Evolutionary conservation across 1,284 basidiomycete species (phyloP).

Genomic region (Sparassis latifolia): DNA sequence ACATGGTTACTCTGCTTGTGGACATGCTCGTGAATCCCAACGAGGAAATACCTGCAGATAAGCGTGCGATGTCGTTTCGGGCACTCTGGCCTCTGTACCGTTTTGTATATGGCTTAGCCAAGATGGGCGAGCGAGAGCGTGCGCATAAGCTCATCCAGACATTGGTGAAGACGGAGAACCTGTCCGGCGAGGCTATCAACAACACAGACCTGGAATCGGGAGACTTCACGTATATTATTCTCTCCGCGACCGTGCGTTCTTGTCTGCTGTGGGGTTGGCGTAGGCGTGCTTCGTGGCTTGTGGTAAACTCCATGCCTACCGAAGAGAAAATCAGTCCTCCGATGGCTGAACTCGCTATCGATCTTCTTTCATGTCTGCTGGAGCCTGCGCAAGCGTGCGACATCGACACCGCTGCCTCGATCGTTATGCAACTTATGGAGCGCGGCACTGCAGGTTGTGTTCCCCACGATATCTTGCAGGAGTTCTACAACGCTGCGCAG

Average conservation of each 20-base stretch:
- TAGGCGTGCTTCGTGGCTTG: slow-evolving; percentile 30
- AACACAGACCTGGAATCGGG: slow-evolving; percentile 23
- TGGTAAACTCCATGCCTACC: slow-evolving; percentile 15
- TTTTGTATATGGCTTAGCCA: slow-evolving; percentile 11
- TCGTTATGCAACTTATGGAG: slow-evolving; percentile 11
- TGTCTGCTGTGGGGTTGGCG: slow-evolving; percentile 46
- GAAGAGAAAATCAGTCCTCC: slow-evolving; percentile 3
- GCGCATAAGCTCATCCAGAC: slow-evolving; percentile 17
- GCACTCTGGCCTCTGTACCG: slow-evolving; percentile 14
- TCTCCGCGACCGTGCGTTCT: slow-evolving; percentile 38
- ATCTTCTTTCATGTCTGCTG: slow-evolving; percentile 13
- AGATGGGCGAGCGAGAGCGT: slow-evolving; percentile 5
- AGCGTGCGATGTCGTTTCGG: not conserved
- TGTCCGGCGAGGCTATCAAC: slow-evolving; percentile 36
- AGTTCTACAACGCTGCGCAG: slow-evolving; percentile 22
- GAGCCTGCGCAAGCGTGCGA: slow-evolving; percentile 12
- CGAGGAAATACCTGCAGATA: not conserved
- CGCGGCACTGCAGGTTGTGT: slow-evolving; percentile 8
- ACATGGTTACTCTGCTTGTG: not conserved
- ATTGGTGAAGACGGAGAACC: slow-evolving; percentile 28
- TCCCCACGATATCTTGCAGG: slow-evolving; percentile 14
- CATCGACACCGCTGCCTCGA: slow-evolving; percentile 7
- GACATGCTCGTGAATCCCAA: not conserved
- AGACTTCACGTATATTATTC: slow-evolving; percentile 37
- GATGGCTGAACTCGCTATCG: slow-evolving; percentile 8